Evolutionary conservation across 2,329 filamentous ascomycete species (phyloP).

Genomic region (Fusarium duplospermum): DNA sequence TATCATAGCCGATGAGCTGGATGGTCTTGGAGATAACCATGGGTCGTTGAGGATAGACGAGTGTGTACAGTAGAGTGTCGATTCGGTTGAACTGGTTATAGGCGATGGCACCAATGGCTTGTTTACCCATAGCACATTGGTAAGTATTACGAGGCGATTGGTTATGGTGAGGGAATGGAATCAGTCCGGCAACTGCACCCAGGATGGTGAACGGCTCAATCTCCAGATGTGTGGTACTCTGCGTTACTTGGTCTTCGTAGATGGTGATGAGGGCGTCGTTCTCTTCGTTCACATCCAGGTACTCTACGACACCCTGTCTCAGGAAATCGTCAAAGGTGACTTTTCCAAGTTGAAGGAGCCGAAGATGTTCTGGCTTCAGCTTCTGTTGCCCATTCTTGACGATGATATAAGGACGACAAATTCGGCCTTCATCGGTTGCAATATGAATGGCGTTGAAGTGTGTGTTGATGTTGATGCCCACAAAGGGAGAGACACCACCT

Average conservation of each 20-base stretch:
- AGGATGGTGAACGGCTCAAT: conserved; percentile 98
- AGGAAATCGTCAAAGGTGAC: conserved; percentile 96
- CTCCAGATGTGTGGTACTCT: conserved; percentile 91
- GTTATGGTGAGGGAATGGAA: conserved; percentile 98
- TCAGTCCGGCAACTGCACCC: conserved; percentile 93
- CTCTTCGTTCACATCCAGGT: conserved; percentile 98
- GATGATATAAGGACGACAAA: conserved; percentile 95
- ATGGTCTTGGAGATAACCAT: conserved; percentile 99
- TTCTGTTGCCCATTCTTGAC: conserved; percentile 89
- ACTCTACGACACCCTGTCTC: conserved; percentile 90
- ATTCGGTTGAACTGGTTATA: conserved; percentile 98
- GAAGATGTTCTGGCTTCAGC: conserved; percentile 81
- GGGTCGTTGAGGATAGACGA: conserved; percentile 97
- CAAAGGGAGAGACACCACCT: conserved; percentile 94
- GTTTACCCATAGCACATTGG: conserved; percentile 99
- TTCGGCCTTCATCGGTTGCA: conserved; percentile 95
- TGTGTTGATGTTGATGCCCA: conserved; percentile 95
- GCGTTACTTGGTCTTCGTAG: conserved; percentile 85
- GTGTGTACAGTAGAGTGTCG: conserved; percentile 93
- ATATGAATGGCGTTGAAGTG: conserved; percentile 94
- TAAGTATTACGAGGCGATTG: conserved; percentile 99
- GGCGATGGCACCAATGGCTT: conserved; percentile 97
- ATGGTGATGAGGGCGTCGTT: conserved; percentile 95
- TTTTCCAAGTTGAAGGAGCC: conserved; percentile 83
- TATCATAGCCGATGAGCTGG: conserved; percentile 96